These are phyloP conservation scores for Trypanosoma brucei DNA, from an alignment of 208 protist species.

Conservation along the genomic window DNA sequence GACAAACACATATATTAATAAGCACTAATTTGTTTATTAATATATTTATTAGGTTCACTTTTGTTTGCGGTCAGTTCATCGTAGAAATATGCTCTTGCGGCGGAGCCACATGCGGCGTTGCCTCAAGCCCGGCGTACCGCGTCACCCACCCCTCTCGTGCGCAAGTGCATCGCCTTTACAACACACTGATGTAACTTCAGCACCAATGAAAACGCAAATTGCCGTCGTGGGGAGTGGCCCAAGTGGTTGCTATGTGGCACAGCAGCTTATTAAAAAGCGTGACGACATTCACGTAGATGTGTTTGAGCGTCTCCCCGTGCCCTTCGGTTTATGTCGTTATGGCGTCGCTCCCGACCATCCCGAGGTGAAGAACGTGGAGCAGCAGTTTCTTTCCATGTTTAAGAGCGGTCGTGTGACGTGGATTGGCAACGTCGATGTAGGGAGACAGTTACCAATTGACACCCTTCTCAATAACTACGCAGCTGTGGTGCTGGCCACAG, in stretches of 20 bases:
- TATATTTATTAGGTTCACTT: too few species aligned
- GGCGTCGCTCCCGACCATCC: conserved; percentile 97
- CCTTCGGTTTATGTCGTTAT: conserved; percentile 96
- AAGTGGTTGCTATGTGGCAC: conserved; percentile 93
- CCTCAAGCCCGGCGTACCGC: too few species aligned
- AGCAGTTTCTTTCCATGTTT: conserved; percentile 86
- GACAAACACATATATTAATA: too few species aligned
- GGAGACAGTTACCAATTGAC: conserved; percentile 66
- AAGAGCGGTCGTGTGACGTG: conserved; percentile 73
- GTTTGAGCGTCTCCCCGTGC: conserved; percentile 92
- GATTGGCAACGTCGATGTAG: conserved; percentile 92
- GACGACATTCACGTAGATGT: conserved; percentile 86
- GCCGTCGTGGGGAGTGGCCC: conserved; percentile 94
- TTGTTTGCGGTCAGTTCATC: too few species aligned
- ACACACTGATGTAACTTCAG: too few species aligned
- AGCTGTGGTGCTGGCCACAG: conserved; percentile 92
- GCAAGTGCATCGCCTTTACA: too few species aligned
- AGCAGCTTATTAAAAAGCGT: conserved; percentile 77
- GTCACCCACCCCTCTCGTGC: too few species aligned
- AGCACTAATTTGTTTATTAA: too few species aligned
- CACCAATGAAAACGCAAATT: conserved; percentile 61
- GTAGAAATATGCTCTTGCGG: too few species aligned
- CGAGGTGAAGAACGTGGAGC: conserved; percentile 95
- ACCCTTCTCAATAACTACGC: conserved; percentile 81
- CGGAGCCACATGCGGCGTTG: too few species aligned